Percentiles rank a stretch among this genome's conserved stretches.
phyloP scores from a whole-genome alignment of 208 protist genomes.

The Trypanosoma boissoni region DNA sequence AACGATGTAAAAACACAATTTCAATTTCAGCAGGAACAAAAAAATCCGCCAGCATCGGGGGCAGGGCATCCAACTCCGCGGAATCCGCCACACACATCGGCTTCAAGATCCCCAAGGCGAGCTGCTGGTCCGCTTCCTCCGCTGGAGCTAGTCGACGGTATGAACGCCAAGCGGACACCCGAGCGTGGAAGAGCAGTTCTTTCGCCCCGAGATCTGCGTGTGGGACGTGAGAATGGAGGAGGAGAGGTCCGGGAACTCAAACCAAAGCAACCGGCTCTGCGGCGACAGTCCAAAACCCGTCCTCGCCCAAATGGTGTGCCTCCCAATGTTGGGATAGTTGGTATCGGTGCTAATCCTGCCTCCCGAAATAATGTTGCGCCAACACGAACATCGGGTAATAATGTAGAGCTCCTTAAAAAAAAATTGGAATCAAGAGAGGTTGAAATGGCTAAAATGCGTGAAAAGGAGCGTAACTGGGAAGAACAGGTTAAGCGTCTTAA shows the following conservation, averaged over 20 bases:
- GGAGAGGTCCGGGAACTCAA: no score
- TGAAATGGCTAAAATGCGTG: constrained; percentile 54
- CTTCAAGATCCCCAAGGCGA: neutral
- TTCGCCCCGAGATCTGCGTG: no score
- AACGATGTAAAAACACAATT: constrained; percentile 20
- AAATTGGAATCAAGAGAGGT: constrained; percentile 39
- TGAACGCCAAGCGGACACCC: neutral
- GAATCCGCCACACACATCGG: no score
- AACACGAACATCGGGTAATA: constrained; percentile 14
- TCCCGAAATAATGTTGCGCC: neutral
- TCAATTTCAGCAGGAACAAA: neutral
- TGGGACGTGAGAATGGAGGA: no score
- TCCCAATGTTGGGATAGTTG: neutral
- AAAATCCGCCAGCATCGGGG: neutral
- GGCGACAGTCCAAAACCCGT: constrained; percentile 10
- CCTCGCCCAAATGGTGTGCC: neutral
- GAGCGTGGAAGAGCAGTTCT: neutral
- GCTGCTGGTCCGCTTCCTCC: constrained; percentile 17
- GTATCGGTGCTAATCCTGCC: neutral
- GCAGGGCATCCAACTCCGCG: neutral
- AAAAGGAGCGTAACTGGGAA: constrained; percentile 82
- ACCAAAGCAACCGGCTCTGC: constrained; percentile 13
- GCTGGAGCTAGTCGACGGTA: constrained; percentile 7
- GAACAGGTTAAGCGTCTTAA: constrained; percentile 85
- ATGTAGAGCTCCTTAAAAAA: constrained; percentile 36